A percentile compares a stretch with the other conserved stretches of the same genome.
These are phyloP conservation scores for Geosmithia flava DNA, from an alignment of 2,329 filamentous ascomycete species.

Conservation along the genomic window DNA sequence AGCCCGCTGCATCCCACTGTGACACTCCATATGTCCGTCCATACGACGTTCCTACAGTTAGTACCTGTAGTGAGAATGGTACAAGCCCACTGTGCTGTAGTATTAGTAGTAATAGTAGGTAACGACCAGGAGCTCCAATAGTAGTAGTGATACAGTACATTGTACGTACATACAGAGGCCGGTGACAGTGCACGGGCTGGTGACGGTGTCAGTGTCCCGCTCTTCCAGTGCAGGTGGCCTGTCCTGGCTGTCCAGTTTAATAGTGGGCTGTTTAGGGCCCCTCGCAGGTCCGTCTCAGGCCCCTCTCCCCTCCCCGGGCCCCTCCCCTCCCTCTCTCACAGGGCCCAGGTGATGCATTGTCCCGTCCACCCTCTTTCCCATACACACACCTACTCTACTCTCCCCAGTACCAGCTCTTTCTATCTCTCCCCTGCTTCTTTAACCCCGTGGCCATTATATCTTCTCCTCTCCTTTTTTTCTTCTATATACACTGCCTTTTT, in stretches of 20 bases:
- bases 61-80: too few species aligned
- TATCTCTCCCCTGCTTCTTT: background rate
- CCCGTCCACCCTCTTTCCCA: background rate
- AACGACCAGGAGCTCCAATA: too few species aligned
- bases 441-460: background rate
- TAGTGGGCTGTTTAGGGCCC: background rate
- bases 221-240: too few species aligned
- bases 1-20: too few species aligned
- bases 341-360: background rate
- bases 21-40: too few species aligned
- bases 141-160: too few species aligned
- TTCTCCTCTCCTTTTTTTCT: background rate
- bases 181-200: too few species aligned
- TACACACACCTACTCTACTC: background rate
- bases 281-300: background rate
- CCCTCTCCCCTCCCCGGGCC: background rate
- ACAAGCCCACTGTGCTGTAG: too few species aligned
- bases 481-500: background rate
- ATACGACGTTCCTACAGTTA: too few species aligned
- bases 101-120: too few species aligned
- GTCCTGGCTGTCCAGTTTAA: background rate
- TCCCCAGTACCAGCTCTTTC: background rate
- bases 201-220: too few species aligned
- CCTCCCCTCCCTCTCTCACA: background rate
- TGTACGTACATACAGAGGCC: too few species aligned